Conservation (phyloP, 306 rosid species). For the Abrus precatorius region DNA sequence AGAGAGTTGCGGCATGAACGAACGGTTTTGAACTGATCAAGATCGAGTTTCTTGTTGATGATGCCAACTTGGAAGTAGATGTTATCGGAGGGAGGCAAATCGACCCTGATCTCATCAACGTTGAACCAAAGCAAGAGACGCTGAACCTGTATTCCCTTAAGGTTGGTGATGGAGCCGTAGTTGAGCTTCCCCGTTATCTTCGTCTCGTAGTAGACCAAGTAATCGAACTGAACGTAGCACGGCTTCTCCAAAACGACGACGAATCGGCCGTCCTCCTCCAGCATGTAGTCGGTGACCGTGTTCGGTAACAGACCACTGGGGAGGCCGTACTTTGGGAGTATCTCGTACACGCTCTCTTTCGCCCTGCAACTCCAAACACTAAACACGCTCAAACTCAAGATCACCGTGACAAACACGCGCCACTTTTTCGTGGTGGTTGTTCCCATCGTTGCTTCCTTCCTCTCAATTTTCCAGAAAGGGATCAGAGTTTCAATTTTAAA, state of each 20-base stretch:
- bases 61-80: slow-evolving; percentile 90
- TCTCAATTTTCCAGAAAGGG: neutral
- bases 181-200: slow-evolving; percentile 74
- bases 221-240: slow-evolving; percentile 82
- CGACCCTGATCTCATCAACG: slow-evolving; percentile 92
- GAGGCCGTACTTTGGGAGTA: slow-evolving; percentile 79
- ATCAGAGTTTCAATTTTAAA: neutral
- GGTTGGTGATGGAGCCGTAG: slow-evolving; percentile 76
- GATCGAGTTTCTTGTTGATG: slow-evolving; percentile 80
- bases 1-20: slow-evolving; percentile 66
- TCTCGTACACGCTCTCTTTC: slow-evolving; percentile 65
- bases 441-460: too few species aligned
- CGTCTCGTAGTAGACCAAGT: slow-evolving; percentile 74
- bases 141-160: slow-evolving; percentile 85
- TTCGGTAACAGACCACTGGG: slow-evolving; percentile 82
- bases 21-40: slow-evolving; percentile 78
- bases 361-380: neutral
- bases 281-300: slow-evolving; percentile 64
- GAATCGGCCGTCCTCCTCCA: slow-evolving; percentile 74
- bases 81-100: slow-evolving; percentile 82
- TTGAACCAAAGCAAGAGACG: slow-evolving; percentile 76
- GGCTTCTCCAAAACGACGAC: slow-evolving; percentile 64
- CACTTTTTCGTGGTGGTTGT: neutral
- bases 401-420: neutral
- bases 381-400: neutral